Conservation (phyloP, 257 asterid genomes). For the Capsicum chinense region DNA sequence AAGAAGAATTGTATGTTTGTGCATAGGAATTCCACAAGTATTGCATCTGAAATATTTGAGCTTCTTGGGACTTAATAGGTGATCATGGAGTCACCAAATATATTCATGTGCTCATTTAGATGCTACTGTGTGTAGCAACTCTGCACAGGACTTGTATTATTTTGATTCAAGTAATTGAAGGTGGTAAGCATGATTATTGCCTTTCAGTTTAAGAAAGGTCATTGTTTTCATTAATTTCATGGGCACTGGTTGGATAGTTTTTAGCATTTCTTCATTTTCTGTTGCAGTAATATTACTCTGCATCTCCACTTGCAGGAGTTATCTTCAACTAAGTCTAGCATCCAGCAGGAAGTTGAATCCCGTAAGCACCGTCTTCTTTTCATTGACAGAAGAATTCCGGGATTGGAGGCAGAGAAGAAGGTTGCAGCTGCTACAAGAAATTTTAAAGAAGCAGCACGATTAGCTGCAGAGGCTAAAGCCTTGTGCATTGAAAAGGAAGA, state of each 20-base stretch:
- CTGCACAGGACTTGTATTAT: background rate
- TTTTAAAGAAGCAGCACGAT: conserved; percentile 57
- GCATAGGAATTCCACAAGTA: no score
- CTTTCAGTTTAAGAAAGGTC: background rate
- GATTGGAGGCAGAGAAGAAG: conserved; percentile 58
- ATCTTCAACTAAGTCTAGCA: conserved; percentile 46
- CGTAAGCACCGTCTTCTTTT: conserved; percentile 48
- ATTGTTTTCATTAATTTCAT: background rate
- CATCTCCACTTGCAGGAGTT: conserved; percentile 43
- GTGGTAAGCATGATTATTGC: background rate
- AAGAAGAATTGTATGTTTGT: no score
- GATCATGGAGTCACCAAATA: background rate
- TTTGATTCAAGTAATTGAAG: background rate
- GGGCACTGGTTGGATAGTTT: background rate
- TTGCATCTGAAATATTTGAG: background rate
- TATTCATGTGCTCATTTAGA: background rate
- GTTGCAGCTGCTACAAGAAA: conserved; percentile 57
- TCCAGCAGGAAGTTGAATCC: conserved; percentile 53
- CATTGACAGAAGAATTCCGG: conserved; percentile 55
- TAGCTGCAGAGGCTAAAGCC: conserved; percentile 50
- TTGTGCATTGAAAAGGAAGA: conserved; percentile 47
- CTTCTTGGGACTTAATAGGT: conserved; percentile 2
- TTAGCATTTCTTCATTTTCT: background rate
- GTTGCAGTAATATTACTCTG: background rate
- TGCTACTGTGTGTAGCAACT: background rate